Percentiles rank a stretch among this genome's conserved stretches.
Evolutionary conservation across 768 basidiomycete genomes (phyloP).

Genomic region (Hericium erinaceus): DNA sequence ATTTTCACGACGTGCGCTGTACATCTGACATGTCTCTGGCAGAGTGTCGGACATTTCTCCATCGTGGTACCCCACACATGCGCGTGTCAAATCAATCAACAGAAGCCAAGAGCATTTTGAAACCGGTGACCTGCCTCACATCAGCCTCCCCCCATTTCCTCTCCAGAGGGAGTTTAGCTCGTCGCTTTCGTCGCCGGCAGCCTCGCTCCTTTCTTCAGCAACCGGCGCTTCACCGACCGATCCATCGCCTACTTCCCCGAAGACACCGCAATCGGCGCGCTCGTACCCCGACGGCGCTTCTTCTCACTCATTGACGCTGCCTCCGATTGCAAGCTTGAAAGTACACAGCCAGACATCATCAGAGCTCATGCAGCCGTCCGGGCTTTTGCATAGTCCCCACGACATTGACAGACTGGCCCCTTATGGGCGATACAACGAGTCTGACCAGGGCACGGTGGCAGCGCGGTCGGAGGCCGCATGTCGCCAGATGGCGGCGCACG

Average conservation of each 20-base stretch:
- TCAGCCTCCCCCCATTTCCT: constrained; percentile 3
- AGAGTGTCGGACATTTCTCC: not conserved
- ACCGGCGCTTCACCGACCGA: constrained; percentile 12
- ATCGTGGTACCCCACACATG: not conserved
- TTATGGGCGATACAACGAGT: not conserved
- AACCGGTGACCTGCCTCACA: constrained; percentile 1
- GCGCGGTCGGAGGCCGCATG: too few relatives aligned
- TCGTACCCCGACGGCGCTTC: not conserved
- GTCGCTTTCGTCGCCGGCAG: constrained; percentile 8
- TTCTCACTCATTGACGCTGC: not conserved
- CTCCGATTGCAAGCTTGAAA: constrained; percentile 1
- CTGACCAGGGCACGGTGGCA: too few relatives aligned
- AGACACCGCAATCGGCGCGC: constrained; percentile 5
- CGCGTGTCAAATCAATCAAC: too few relatives aligned
- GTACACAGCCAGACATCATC: constrained; percentile 2
- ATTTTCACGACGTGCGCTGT: not conserved
- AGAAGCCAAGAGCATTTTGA: too few relatives aligned
- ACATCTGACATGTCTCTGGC: not conserved
- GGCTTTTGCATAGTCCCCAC: too few relatives aligned
- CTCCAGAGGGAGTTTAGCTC: constrained; percentile 8
- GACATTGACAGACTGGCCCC: not conserved
- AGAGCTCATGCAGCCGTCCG: not conserved
- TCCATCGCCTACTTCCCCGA: constrained; percentile 11
- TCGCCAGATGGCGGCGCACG: not conserved
- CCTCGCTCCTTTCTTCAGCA: constrained; percentile 11